phyloP scores from a whole-genome alignment of 257 asterid species.

The Solanum pinnatisectum region DNA sequence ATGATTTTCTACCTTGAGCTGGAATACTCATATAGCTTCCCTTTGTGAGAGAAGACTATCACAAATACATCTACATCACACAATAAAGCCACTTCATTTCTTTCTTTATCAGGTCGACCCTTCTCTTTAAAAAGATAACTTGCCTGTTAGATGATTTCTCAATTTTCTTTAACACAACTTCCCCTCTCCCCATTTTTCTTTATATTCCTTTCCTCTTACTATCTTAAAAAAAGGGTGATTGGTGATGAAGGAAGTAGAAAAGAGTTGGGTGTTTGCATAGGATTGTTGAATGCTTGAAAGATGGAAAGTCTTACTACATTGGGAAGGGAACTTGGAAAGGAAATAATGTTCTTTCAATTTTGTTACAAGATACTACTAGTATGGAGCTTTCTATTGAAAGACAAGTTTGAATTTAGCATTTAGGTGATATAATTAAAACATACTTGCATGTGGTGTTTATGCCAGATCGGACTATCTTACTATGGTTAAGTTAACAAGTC shows the following conservation, averaged over 20 bases:
- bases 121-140: not conserved
- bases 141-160: conserved; percentile 25
- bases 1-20: conserved; percentile 37
- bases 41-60: conserved; percentile 7
- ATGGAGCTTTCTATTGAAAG: too few relatives aligned
- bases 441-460: not conserved
- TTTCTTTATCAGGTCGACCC: conserved; percentile 49
- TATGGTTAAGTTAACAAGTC: not conserved
- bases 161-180: conserved; percentile 60
- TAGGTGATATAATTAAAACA: not conserved
- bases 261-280: too few relatives aligned
- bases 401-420: too few relatives aligned
- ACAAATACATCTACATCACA: conserved; percentile 35
- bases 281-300: too few relatives aligned
- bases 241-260: not conserved
- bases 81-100: conserved; percentile 40
- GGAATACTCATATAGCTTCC: conserved; percentile 50
- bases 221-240: not conserved
- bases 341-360: too few relatives aligned
- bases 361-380: too few relatives aligned
- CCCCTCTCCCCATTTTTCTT: conserved; percentile 40
- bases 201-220: not conserved
- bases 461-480: not conserved
- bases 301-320: too few relatives aligned
- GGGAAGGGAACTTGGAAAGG: too few relatives aligned